Conservation (phyloP, 2,329 filamentous ascomycete species). For the Alternaria atra region DNA sequence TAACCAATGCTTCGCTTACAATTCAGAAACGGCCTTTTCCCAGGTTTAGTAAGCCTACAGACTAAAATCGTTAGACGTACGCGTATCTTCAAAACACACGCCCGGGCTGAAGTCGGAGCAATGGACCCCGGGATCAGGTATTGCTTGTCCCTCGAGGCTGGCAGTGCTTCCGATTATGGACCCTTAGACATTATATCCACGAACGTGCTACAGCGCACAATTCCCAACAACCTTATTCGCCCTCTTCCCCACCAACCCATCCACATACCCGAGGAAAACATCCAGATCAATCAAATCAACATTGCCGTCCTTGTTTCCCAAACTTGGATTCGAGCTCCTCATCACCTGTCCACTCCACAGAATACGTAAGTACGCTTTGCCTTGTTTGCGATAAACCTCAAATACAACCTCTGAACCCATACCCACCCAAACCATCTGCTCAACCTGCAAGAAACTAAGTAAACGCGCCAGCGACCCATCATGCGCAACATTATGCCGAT, state of each 20-base stretch:
- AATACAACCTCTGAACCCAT: slow-evolving; percentile 84
- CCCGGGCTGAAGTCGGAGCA: background rate
- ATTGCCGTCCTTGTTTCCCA: slow-evolving; percentile 58
- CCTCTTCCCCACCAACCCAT: slow-evolving; percentile 69
- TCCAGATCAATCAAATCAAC: slow-evolving; percentile 77
- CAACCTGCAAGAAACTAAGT: slow-evolving; percentile 74
- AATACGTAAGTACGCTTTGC: slow-evolving; percentile 66
- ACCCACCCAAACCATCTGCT: slow-evolving; percentile 83
- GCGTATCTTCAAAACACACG: too few relatives aligned
- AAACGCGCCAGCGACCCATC: slow-evolving; percentile 76
- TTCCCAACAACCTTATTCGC: slow-evolving; percentile 54
- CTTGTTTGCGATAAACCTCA: slow-evolving; percentile 65
- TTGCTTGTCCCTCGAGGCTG: too few relatives aligned
- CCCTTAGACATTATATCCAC: too few relatives aligned
- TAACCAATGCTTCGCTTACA: background rate
- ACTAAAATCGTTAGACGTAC: background rate
- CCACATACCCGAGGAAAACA: slow-evolving; percentile 73
- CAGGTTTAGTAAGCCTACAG: background rate
- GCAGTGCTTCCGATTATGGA: too few relatives aligned
- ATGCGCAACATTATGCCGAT: slow-evolving; percentile 81
- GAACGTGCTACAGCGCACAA: slow-evolving; percentile 35
- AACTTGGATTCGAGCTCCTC: slow-evolving; percentile 70
- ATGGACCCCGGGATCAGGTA: background rate
- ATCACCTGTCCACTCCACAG: slow-evolving; percentile 75
- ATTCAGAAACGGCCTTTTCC: background rate